Conservation (phyloP, 2,329 filamentous ascomycete genomes). For the Fusarium tricinctum region DNA sequence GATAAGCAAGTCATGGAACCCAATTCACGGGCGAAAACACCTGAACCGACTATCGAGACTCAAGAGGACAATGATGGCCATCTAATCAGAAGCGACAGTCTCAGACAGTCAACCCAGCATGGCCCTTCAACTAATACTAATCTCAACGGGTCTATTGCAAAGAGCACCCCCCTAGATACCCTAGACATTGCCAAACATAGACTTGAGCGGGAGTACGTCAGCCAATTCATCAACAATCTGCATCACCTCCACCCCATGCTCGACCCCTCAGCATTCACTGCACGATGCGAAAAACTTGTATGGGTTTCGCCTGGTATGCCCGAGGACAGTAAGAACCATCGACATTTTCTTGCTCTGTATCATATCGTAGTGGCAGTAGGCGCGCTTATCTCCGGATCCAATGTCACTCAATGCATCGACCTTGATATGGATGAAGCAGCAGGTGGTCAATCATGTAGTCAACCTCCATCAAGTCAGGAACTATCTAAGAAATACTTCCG, state of each 20-base stretch:
- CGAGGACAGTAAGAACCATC: background rate
- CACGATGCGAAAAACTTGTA: background rate
- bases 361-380: constrained; percentile 5
- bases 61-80: background rate
- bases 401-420: background rate
- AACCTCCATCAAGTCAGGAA: background rate
- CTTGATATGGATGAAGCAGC: background rate
- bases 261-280: background rate
- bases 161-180: background rate
- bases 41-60: background rate
- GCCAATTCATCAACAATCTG: constrained; percentile 9
- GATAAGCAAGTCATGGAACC: constrained; percentile 6
- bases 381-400: background rate
- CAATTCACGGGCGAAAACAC: background rate
- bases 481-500: constrained; percentile 8
- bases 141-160: background rate
- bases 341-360: constrained; percentile 3
- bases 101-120: background rate
- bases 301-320: background rate
- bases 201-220: constrained; percentile 10
- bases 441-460: background rate
- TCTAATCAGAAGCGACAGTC: fast-evolving
- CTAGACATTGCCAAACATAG: background rate
- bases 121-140: no score
- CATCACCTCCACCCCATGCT: constrained; percentile 13